Percentiles rank a stretch among this genome's conserved stretches.
Conservation (phyloP, 169 alveolate genomes). For the Theileria parva region DNA sequence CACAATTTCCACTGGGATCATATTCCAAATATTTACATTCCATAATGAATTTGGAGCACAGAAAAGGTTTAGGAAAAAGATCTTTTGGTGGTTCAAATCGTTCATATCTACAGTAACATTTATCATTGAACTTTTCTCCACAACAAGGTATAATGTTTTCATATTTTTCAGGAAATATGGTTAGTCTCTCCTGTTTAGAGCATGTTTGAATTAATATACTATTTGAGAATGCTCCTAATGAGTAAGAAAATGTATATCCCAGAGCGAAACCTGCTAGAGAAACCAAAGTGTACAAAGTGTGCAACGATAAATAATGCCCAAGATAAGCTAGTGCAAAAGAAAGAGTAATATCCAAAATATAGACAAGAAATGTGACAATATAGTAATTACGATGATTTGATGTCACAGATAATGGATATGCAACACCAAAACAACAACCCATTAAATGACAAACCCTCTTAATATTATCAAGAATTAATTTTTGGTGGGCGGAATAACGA, state of each 20-base stretch:
- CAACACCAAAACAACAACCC: constrained; percentile 18
- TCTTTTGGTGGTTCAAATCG: background rate
- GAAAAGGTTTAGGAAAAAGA: background rate
- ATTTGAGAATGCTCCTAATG: constrained; percentile 13
- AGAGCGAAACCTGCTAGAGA: background rate
- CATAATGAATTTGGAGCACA: background rate
- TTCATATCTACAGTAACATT: background rate
- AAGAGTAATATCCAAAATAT: background rate
- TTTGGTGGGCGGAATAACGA: background rate
- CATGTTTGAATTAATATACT: constrained; percentile 17
- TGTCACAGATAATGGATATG: constrained; percentile 9
- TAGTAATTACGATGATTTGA: background rate
- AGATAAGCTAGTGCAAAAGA: background rate
- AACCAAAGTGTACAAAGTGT: background rate
- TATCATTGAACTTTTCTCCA: background rate
- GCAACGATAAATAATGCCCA: background rate
- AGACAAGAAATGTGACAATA: background rate
- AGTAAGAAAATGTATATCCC: constrained; percentile 14
- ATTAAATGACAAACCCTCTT: constrained; percentile 7
- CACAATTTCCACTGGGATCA: background rate
- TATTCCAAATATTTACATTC: background rate
- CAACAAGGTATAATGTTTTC: background rate
- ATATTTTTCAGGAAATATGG: background rate
- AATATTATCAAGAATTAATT: background rate
- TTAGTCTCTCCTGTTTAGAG: background rate